phyloP scores from a whole-genome alignment of 1,284 basidiomycete species.

The Ceratobasidium sp. region DNA sequence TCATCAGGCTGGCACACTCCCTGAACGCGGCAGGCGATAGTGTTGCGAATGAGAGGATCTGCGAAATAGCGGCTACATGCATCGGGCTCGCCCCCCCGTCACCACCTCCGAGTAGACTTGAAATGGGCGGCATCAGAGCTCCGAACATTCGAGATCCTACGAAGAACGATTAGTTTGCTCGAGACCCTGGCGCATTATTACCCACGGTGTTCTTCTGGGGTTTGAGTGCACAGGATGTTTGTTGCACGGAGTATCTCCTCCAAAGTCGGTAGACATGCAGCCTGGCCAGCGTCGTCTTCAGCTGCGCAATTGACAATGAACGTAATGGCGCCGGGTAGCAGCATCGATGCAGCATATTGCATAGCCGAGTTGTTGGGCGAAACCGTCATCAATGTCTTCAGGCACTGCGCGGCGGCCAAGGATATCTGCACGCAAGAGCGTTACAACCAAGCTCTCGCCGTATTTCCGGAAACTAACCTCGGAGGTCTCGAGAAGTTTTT shows the following conservation, averaged over 20 bases:
- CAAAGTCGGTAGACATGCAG: slow-evolving; percentile 69
- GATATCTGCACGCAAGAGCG: slow-evolving; percentile 72
- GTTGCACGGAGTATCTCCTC: slow-evolving; percentile 88
- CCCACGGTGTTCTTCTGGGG: slow-evolving; percentile 76
- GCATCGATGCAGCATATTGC: slow-evolving; percentile 76
- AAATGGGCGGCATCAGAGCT: slow-evolving; percentile 83
- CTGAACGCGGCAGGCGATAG: slow-evolving; percentile 85
- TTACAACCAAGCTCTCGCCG: too few relatives aligned
- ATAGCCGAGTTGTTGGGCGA: slow-evolving; percentile 74
- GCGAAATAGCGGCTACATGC: slow-evolving; percentile 75
- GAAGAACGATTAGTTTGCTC: too few relatives aligned
- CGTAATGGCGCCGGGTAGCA: slow-evolving; percentile 84
- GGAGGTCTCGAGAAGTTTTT: slow-evolving; percentile 74
- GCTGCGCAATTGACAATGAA: slow-evolving; percentile 74
- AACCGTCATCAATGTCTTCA: slow-evolving; percentile 82
- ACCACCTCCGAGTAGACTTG: slow-evolving; percentile 76
- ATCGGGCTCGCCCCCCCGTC: slow-evolving; percentile 64
- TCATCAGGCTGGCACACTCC: slow-evolving; percentile 82
- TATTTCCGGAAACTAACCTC: too few relatives aligned
- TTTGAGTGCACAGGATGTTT: slow-evolving; percentile 70
- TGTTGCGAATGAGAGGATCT: slow-evolving; percentile 83
- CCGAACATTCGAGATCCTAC: slow-evolving; percentile 78
- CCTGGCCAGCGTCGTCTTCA: slow-evolving; percentile 66
- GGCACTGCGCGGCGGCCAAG: slow-evolving; percentile 89
- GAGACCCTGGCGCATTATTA: too few relatives aligned